Evolutionary conservation across 495 filamentous ascomycete genomes (phyloP).

Genomic region (Penicillium taxi): DNA sequence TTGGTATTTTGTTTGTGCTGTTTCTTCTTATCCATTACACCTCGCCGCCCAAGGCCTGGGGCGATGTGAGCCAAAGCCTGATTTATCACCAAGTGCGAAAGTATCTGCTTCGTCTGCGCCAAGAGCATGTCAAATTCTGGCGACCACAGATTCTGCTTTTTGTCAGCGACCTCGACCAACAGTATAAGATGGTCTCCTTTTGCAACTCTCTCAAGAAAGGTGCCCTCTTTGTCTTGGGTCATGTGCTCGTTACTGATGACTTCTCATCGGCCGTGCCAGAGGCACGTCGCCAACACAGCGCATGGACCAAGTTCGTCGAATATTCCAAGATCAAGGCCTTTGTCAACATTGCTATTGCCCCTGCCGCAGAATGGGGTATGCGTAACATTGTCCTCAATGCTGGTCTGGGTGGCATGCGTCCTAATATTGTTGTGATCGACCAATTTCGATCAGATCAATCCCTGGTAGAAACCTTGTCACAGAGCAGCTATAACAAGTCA

Average conservation of each 20-base stretch:
- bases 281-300: constrained; percentile 68
- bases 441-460: constrained; percentile 54
- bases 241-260: constrained; percentile 79
- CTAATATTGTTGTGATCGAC: constrained; percentile 77
- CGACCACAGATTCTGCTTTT: constrained; percentile 77
- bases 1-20: constrained; percentile 62
- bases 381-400: constrained; percentile 75
- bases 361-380: constrained; percentile 76
- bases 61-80: constrained; percentile 79
- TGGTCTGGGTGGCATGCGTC: constrained; percentile 82
- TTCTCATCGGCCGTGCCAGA: constrained; percentile 72
- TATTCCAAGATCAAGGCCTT: constrained; percentile 86
- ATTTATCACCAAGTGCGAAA: constrained; percentile 92
- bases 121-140: constrained; percentile 92
- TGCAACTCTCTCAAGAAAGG: constrained; percentile 90
- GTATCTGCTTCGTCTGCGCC: constrained; percentile 70
- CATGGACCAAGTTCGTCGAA: constrained; percentile 81
- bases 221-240: constrained; percentile 73
- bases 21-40: constrained; percentile 82
- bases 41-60: constrained; percentile 80
- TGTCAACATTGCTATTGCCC: constrained; percentile 75
- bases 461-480: constrained; percentile 39
- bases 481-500: constrained; percentile 14
- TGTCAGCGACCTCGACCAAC: constrained; percentile 69
- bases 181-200: constrained; percentile 78